phyloP scores from a whole-genome alignment of 768 basidiomycete genomes.

The Kwoniella europaea region DNA sequence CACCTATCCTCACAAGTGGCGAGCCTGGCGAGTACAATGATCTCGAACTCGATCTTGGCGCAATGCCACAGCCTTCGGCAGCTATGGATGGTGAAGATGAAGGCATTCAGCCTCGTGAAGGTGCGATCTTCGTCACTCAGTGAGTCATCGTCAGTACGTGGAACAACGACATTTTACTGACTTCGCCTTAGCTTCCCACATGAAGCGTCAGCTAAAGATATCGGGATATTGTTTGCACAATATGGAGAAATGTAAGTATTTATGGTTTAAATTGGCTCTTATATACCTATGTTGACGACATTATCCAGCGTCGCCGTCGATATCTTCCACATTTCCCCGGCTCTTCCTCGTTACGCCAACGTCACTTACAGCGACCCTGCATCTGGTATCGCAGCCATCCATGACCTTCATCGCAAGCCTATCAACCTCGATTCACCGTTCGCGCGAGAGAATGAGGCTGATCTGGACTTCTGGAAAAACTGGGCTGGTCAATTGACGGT shows the following conservation, averaged over 20 bases:
- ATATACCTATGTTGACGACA: conserved; percentile 9
- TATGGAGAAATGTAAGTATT: conserved; percentile 53
- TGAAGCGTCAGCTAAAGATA: conserved; percentile 49
- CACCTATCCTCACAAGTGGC: conserved; percentile 9
- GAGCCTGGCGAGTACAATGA: neutral
- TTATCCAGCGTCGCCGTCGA: conserved; percentile 49
- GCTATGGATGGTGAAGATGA: conserved; percentile 28
- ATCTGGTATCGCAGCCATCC: conserved; percentile 41
- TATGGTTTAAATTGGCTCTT: neutral
- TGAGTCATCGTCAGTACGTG: conserved; percentile 20
- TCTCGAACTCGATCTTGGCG: conserved; percentile 22
- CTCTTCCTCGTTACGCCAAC: conserved; percentile 52
- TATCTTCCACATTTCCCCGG: conserved; percentile 54
- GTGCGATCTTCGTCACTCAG: conserved; percentile 53
- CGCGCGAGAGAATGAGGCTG: conserved; percentile 36
- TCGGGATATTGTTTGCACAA: conserved; percentile 56
- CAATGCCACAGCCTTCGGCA: conserved; percentile 7
- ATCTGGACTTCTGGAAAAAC: conserved; percentile 51
- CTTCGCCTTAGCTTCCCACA: conserved; percentile 47
- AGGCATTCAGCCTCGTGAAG: conserved; percentile 38
- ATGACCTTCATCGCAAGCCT: conserved; percentile 44
- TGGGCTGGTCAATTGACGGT: conserved; percentile 51
- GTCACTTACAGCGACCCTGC: conserved; percentile 43
- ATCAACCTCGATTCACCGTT: conserved; percentile 46
- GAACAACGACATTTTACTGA: too few relatives aligned